Percentiles rank a stretch among this genome's conserved stretches.
phyloP scores from a whole-genome alignment of 768 basidiomycete genomes.

The Tremella yokohamensis region DNA sequence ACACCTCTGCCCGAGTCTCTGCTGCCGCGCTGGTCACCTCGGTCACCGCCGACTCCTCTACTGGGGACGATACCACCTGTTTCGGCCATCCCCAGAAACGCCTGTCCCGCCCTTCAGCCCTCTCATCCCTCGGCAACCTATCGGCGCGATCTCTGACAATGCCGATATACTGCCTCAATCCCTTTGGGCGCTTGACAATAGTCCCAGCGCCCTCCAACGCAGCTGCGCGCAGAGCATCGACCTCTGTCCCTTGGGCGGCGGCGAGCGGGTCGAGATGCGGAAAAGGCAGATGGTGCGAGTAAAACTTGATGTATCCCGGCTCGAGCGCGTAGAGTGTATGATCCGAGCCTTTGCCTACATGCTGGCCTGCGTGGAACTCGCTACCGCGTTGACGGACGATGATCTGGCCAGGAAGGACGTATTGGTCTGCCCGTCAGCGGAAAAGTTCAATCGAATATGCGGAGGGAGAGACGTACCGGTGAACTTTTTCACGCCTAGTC shows the following conservation, averaged over 20 bases:
- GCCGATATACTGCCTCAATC: conserved; percentile 58
- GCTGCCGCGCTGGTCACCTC: too few species aligned
- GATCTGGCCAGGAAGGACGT: conserved; percentile 90
- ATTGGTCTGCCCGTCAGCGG: conserved; percentile 63
- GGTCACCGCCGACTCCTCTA: too few species aligned
- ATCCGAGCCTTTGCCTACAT: conserved; percentile 88
- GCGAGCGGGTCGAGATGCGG: conserved; percentile 19
- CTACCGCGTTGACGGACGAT: conserved; percentile 92
- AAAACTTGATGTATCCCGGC: conserved; percentile 92
- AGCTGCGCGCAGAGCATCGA: conserved; percentile 57
- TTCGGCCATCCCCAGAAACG: conserved; percentile 58
- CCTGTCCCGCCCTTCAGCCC: conserved; percentile 70
- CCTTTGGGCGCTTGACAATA: conserved; percentile 53
- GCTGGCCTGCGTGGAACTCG: conserved; percentile 86
- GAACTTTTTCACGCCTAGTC: conserved; percentile 93
- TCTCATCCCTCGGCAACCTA: conserved; percentile 77
- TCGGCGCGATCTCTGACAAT: conserved; percentile 79
- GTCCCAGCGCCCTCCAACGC: conserved; percentile 57
- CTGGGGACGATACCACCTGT: background rate
- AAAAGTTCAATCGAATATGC: conserved; percentile 6
- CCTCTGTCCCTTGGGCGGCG: conserved; percentile 5
- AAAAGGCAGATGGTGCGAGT: conserved; percentile 52
- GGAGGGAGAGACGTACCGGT: conserved; percentile 61
- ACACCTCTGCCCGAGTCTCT: too few species aligned
- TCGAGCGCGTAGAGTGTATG: conserved; percentile 88